These are phyloP conservation scores for Naumovozyma castellii DNA, from an alignment of 805 yeast species.

Conservation along the genomic window DNA sequence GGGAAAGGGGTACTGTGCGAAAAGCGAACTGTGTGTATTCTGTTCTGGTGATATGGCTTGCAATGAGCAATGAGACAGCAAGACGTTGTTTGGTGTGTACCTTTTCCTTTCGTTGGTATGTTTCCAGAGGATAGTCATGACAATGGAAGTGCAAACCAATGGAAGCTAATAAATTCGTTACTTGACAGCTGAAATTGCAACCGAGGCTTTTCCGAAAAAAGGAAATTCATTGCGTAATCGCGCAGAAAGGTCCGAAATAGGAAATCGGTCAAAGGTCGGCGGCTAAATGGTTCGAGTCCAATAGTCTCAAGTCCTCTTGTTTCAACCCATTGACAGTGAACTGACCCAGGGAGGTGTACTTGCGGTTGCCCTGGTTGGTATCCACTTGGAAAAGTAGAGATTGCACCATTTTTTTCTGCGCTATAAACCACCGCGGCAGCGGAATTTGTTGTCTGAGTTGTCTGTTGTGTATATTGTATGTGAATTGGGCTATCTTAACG, in stretches of 20 bases:
- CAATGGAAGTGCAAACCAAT: too few relatives aligned
- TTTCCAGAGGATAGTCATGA: too few relatives aligned
- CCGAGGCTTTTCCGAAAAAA: not conserved
- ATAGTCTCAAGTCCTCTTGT: conserved; percentile 26
- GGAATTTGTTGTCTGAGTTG: conserved; percentile 24
- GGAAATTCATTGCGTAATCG: not conserved
- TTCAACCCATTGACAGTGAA: conserved; percentile 37
- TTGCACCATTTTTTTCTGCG: conserved; percentile 23
- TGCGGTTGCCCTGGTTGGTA: conserved; percentile 31
- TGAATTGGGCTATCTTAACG: conserved; percentile 21
- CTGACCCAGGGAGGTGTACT: conserved; percentile 32
- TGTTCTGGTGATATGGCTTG: too few relatives aligned
- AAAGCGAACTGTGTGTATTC: too few relatives aligned
- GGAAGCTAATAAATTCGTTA: too few relatives aligned
- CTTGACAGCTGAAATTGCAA: not conserved
- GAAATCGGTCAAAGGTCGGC: not conserved
- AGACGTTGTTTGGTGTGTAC: too few relatives aligned
- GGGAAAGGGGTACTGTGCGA: not conserved
- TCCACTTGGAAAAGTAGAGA: conserved; percentile 26
- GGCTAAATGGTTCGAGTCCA: conserved; percentile 7
- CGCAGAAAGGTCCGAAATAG: not conserved
- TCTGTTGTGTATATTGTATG: conserved; percentile 19
- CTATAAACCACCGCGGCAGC: conserved; percentile 27
- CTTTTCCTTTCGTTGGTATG: too few relatives aligned
- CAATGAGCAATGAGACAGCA: too few relatives aligned